Base-by-base conservation (phyloP, 2,329 filamentous ascomycete genomes). In the Setomelanomma holmii region DNA sequence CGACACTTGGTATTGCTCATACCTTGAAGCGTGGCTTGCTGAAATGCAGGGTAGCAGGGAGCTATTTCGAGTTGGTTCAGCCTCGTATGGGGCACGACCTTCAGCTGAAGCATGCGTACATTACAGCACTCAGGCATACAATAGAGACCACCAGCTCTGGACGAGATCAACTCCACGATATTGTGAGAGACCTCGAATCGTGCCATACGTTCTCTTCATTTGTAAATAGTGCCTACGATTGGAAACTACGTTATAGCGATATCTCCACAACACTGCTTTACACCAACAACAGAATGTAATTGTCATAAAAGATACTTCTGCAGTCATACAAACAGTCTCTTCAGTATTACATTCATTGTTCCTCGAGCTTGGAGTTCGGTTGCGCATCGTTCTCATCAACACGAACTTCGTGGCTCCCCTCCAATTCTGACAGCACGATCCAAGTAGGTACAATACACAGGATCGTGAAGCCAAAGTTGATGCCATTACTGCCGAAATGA, bases 401-500 rank as follows among this genome's bases (percentile, higher is more conserved):
- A 11, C 47, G 46, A 6, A 64, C 59, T 47, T 73, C 70, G 36
- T 72, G 70, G 27, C 64, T 68, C 7, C 56, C 55, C 41, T 73
- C 70, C 16, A 73, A 22, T 49, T 70, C 68, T 3, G 62, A 67
- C 22, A 73, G 34, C 2, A 73, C 52, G 36, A 73, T 67, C 69
- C 69, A 74, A 1, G 70, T 74, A 4, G 69, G 71, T 12, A 67
- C 45, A 2, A 73, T 49, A 40, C 68, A 71, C 2, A 71, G 34
- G 4, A 73, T 23, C 6, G 65, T 68, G 22, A 72, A 63, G 8
- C 69, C 69, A 49, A 74, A 74, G 52, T 74, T 74, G 33, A 74
- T 53, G 1, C 71, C 71, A 23, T 73, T 74, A 44, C 64, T 69
- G 34, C 72, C 69, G 21, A 74, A 73, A 47, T 73, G 69, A 40